Conservation (phyloP, 140 eudicot species). For the Anethum foeniculum region DNA sequence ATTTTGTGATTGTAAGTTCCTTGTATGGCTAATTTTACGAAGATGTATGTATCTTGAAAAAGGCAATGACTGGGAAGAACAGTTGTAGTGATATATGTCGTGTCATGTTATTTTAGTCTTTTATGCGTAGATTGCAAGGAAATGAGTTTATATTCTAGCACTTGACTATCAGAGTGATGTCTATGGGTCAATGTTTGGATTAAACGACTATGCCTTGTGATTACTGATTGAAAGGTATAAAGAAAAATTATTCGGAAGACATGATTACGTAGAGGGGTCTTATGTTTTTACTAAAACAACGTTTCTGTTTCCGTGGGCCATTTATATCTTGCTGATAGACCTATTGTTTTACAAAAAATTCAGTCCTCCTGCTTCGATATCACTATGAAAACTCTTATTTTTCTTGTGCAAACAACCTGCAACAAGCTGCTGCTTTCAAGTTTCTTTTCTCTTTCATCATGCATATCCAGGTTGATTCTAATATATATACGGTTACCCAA, state of each 20-base stretch:
- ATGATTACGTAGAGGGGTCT: not conserved
- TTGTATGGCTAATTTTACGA: not conserved
- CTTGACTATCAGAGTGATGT: not conserved
- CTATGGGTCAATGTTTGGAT: not conserved
- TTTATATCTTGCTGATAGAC: too few species aligned
- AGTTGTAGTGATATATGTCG: not conserved
- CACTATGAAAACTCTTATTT: too few species aligned
- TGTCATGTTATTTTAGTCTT: not conserved
- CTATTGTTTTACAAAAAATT: too few species aligned
- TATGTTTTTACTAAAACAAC: not conserved
- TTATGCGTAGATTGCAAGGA: not conserved
- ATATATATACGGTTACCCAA: too few species aligned
- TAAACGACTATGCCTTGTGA: not conserved
- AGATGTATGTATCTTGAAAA: not conserved
- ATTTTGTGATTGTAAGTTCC: not conserved
- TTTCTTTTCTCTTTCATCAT: too few species aligned
- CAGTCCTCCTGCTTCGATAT: too few species aligned
- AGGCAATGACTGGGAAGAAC: not conserved
- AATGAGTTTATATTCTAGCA: not conserved
- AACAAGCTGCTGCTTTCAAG: too few species aligned
- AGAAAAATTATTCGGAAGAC: not conserved
- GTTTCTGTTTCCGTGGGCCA: too few species aligned
- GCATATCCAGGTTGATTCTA: too few species aligned
- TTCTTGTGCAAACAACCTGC: too few species aligned
- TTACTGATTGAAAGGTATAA: not conserved